Evolutionary conservation across 805 yeast genomes (phyloP).

Genomic region (Candida cerambycidarum): DNA sequence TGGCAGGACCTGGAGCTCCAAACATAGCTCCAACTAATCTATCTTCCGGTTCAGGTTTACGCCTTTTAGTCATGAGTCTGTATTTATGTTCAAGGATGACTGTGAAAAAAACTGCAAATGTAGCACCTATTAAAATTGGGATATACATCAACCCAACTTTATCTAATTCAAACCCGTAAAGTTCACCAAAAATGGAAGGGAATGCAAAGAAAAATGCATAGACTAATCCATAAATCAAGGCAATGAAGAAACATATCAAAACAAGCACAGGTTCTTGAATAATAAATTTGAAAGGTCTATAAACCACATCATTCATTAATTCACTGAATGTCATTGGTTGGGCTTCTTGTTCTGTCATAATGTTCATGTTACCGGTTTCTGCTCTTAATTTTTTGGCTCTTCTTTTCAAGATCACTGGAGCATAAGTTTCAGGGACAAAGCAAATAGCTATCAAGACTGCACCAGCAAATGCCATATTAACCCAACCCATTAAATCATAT

Average conservation of each 20-base stretch:
- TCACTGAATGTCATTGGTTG: slow-evolving; percentile 69
- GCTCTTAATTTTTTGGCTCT: slow-evolving; percentile 68
- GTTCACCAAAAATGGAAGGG: slow-evolving; percentile 80
- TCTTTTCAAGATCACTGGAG: slow-evolving; percentile 72
- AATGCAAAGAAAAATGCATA: slow-evolving; percentile 95
- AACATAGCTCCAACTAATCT: slow-evolving; percentile 78
- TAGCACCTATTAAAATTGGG: slow-evolving; percentile 88
- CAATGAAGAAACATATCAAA: slow-evolving; percentile 80
- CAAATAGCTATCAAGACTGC: slow-evolving; percentile 68
- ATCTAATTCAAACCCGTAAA: slow-evolving; percentile 77
- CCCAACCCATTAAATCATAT: slow-evolving; percentile 79
- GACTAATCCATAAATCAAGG: slow-evolving; percentile 83
- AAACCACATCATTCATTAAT: slow-evolving; percentile 66
- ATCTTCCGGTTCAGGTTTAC: slow-evolving; percentile 77
- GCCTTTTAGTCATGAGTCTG: slow-evolving; percentile 45
- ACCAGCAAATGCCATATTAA: slow-evolving; percentile 90
- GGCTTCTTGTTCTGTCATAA: slow-evolving; percentile 93
- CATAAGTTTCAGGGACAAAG: slow-evolving; percentile 85
- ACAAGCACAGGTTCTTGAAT: slow-evolving; percentile 83
- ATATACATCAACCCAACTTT: slow-evolving; percentile 83
- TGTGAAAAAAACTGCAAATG: slow-evolving; percentile 69
- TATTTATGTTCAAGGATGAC: slow-evolving; percentile 69
- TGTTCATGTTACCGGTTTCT: slow-evolving; percentile 77
- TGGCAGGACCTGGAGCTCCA: slow-evolving; percentile 81
- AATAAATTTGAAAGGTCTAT: slow-evolving; percentile 77